Conservation (phyloP, 1,284 basidiomycete species). For the Malassezia slooffiae region DNA sequence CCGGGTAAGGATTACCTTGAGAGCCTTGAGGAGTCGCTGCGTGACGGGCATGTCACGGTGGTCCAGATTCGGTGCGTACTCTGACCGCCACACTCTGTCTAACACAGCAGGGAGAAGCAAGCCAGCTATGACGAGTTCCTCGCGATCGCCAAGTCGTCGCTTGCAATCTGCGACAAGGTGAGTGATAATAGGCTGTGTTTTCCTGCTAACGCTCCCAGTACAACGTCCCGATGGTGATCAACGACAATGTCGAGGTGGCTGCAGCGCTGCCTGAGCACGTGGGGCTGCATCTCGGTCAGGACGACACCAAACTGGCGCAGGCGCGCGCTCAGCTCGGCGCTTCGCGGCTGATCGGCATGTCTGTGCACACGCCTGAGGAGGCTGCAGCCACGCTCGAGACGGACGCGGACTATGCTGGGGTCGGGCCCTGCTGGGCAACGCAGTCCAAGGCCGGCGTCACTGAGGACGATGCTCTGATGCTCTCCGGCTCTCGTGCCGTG, state of each 20-base stretch:
- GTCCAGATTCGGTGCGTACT: slow-evolving; percentile 56
- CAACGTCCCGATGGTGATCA: slow-evolving; percentile 75
- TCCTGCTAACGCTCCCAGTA: slow-evolving; percentile 49
- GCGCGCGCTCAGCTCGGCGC: slow-evolving; percentile 57
- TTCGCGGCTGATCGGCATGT: slow-evolving; percentile 67
- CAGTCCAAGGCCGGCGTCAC: slow-evolving; percentile 43
- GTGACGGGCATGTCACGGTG: slow-evolving; percentile 74
- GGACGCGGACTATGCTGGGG: slow-evolving; percentile 70
- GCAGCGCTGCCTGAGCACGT: slow-evolving; percentile 51
- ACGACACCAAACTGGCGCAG: slow-evolving; percentile 65
- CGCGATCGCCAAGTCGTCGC: slow-evolving; percentile 60
- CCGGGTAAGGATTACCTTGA: slow-evolving; percentile 60
- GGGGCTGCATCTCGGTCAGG: slow-evolving; percentile 83
- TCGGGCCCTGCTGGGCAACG: slow-evolving; percentile 54
- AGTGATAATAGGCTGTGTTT: slow-evolving; percentile 16
- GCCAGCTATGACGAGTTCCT: slow-evolving; percentile 55
- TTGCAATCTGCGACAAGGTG: slow-evolving; percentile 61
- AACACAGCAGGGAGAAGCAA: slow-evolving; percentile 20
- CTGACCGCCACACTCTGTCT: not conserved
- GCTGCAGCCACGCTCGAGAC: slow-evolving; percentile 47
- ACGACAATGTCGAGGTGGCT: slow-evolving; percentile 48
- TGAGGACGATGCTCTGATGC: slow-evolving; percentile 33
- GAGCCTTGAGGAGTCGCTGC: slow-evolving; percentile 66
- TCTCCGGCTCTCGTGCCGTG: slow-evolving; percentile 22
- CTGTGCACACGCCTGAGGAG: slow-evolving; percentile 56